phyloP scores from a whole-genome alignment of 345 rosid genomes.

The Pistacia integerrima region DNA sequence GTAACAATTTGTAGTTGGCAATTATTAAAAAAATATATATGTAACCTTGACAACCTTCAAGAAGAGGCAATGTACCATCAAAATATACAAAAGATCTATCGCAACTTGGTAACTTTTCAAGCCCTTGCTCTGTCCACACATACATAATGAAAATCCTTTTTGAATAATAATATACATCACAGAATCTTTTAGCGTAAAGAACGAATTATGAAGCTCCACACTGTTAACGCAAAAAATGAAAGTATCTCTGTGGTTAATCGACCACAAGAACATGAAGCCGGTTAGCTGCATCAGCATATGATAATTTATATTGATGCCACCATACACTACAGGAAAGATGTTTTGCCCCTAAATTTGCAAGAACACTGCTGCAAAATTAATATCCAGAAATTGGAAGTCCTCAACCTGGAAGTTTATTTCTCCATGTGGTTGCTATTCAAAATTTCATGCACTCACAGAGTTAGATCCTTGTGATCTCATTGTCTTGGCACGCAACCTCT shows the following conservation, averaged over 20 bases:
- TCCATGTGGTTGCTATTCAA: background rate
- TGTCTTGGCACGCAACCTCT: slow-evolving; percentile 70
- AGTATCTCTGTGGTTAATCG: background rate
- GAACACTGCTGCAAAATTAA: slow-evolving; percentile 10
- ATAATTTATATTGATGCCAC: background rate
- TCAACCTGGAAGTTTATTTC: slow-evolving; percentile 7
- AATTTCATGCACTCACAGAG: slow-evolving; percentile 37
- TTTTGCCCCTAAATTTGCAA: background rate
- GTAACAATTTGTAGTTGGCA: too few relatives aligned
- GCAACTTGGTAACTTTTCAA: background rate
- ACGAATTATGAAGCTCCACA: background rate
- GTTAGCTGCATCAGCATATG: background rate
- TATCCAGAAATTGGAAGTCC: background rate
- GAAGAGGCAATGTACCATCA: background rate
- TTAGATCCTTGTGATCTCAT: slow-evolving; percentile 40
- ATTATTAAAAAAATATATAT: too few relatives aligned
- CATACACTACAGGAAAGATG: background rate
- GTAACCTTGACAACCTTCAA: background rate
- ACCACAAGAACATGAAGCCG: background rate
- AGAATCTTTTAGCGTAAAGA: background rate
- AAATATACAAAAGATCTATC: background rate
- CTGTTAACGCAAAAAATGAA: background rate
- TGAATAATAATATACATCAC: background rate
- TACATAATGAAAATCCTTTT: background rate
- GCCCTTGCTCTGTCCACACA: background rate